Base-by-base conservation (phyloP, 495 filamentous ascomycete genomes). In the Penicillium coprophilum region DNA sequence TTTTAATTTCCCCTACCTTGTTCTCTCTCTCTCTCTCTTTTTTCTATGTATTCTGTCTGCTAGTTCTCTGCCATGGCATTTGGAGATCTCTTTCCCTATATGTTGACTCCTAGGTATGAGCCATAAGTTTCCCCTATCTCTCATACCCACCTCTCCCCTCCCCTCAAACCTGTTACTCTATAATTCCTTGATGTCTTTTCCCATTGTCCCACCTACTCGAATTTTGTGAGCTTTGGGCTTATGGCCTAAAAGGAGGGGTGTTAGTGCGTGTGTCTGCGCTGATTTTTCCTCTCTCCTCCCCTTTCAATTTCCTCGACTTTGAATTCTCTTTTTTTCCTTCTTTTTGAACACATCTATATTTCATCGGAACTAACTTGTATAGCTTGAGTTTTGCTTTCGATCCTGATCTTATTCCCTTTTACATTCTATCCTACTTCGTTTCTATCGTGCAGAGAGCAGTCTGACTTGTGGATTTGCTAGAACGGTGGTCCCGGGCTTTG, bases 141-240 rank as follows among this genome's bases (percentile, higher is more conserved):
- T 38, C 7, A 6, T 36, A 9, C n/a, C 34, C 34, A 32, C 31
- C 12, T 15, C 12, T 34, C 11, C n/a, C n/a, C n/a, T n/a, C n/a
- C n/a, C n/a, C n/a, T n/a, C n/a, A n/a, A n/a, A n/a, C n/a, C n/a
- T n/a, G n/a, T n/a, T n/a, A n/a, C n/a, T 34, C 47, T 50, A 48
- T 20, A 31, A 48, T 50, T 20, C 48, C 32, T 50, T 28, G 17
- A 50, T 50, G 55, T 60, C 50, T 34, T 51, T 27, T 27, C 24
- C 24, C 24, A 43, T 55, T 50, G 50, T 50, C 55, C 60, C 31
- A 56, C 50, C 24, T 46, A 27, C 24, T 27, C 7, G 4, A 27
- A 27, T 57, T 46, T 24, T 47, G 23, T 47, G 27, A 17, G 10
- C 6, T 15, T 47, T 24, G 6, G 27, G 23, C 21, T 28, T 21